Conservation (phyloP, 176 grass and related monocot species). For the Oryza coarctata region DNA sequence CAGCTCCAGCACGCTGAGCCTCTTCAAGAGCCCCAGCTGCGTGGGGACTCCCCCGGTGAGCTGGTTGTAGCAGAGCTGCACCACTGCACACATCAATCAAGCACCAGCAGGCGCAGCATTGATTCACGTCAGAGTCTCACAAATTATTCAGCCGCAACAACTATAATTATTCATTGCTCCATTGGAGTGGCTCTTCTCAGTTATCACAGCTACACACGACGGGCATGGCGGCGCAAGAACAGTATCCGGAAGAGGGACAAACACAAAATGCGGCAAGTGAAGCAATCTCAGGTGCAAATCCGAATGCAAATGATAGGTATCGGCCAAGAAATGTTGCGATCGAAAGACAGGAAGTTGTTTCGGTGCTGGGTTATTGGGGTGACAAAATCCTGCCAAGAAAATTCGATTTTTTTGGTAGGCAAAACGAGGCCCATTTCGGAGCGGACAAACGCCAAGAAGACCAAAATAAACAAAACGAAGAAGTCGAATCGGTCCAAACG, state of each 20-base stretch:
- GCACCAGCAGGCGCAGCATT: constrained; percentile 13
- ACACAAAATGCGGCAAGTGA: constrained; percentile 10
- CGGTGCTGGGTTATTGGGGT: neutral
- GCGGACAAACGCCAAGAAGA: constrained; percentile 19
- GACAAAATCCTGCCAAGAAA: neutral
- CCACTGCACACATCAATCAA: constrained; percentile 44
- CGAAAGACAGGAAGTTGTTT: neutral
- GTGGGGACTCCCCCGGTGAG: constrained; percentile 85
- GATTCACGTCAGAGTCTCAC: neutral
- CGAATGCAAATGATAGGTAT: neutral
- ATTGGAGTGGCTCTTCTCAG: too few species aligned
- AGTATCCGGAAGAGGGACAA: neutral
- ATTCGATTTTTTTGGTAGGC: constrained; percentile 1
- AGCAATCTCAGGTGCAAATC: neutral
- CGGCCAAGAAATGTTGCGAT: constrained; percentile 21
- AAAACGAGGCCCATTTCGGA: constrained; percentile 9
- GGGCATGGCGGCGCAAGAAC: neutral
- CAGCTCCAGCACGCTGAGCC: constrained; percentile 70
- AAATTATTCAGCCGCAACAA: neutral
- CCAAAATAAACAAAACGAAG: neutral
- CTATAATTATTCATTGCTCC: neutral
- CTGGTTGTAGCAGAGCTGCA: constrained; percentile 97
- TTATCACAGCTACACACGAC: too few species aligned
- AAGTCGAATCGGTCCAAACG: constrained; percentile 1
- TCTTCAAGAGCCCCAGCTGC: constrained; percentile 69